These are phyloP conservation scores for Simmondsia chinensis DNA, from an alignment of 148 eudicot genomes.

Conservation along the genomic window DNA sequence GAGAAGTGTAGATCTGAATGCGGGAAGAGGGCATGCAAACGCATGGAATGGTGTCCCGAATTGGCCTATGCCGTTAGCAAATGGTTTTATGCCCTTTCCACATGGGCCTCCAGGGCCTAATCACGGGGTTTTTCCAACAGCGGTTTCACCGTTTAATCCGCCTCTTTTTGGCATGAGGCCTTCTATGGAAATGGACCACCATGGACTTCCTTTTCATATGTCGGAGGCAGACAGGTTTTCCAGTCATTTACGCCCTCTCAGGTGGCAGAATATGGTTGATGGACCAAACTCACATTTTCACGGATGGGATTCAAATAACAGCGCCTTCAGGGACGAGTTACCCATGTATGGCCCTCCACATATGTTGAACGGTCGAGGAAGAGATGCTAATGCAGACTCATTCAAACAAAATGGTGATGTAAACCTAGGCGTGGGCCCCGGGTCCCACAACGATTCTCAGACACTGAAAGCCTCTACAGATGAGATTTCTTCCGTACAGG, in stretches of 20 bases:
- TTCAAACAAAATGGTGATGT: conserved; percentile 55
- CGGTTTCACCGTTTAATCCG: conserved; percentile 67
- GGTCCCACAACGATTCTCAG: conserved; percentile 36
- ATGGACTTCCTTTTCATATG: conserved; percentile 61
- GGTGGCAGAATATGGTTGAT: conserved; percentile 67
- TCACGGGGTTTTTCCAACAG: conserved; percentile 64
- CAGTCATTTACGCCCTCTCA: conserved; percentile 57
- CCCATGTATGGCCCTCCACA: conserved; percentile 39
- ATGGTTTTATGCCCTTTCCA: conserved; percentile 82
- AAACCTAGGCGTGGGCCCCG: conserved; percentile 29
- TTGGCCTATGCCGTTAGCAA: conserved; percentile 78
- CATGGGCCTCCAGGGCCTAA: conserved; percentile 63
- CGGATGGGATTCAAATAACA: conserved; percentile 69
- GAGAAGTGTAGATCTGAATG: conserved; percentile 55
- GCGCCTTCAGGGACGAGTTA: conserved; percentile 57
- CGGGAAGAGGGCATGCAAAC: conserved; percentile 69
- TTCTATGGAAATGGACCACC: conserved; percentile 65
- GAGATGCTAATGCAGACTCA: conserved; percentile 48
- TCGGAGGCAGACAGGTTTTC: conserved; percentile 59
- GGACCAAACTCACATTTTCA: conserved; percentile 41
- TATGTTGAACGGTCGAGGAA: conserved; percentile 26
- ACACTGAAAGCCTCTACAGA: conserved; percentile 27
- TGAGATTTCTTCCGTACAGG: conserved; percentile 36
- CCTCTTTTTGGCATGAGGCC: conserved; percentile 69
- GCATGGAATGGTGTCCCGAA: conserved; percentile 73